Evolutionary conservation across 2,329 filamentous ascomycete genomes (phyloP), one percentile per base, ranked within the genome.

Genomic region (Rhinocladiella similis): DNA sequence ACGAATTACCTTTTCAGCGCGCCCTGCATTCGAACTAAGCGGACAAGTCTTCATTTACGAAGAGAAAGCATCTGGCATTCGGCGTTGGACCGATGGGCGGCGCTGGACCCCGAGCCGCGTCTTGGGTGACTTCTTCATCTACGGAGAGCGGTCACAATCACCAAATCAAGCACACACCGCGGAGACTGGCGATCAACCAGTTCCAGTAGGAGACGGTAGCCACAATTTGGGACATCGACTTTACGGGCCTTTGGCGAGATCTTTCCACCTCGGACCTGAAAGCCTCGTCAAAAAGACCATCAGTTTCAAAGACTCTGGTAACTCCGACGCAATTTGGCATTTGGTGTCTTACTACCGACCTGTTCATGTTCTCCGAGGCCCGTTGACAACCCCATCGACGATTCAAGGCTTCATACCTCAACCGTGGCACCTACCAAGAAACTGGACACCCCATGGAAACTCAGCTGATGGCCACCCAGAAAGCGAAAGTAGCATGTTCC

Each of bases 241-340:
- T 52, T 85, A 93, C 43, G 91, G 91, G 6, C 95, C 91, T 1
- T 78, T 96, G 10, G 83, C 92, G 16, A 91, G 96, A 72, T 91
- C 88, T 1, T 96, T 96, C 66, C 84, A 85, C 36, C 96, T 96
- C 80, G 93, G 93, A 67, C 78, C 84, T 12, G 82, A 84, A 1
- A 91, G 91, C 0, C 75, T 96, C 38, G 83, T 96, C 61, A 97
- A 96, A 80, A 96, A 96, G 78, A 96, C 91, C 0, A 91, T 96
- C 71, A 93, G 88, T 65, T 83, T 96, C 38, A 84, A 82, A 2
- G 84, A 45, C 16, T 19, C n/a, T 25, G 42, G n/a, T 14, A 14
- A 87, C 49, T 80, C 86, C 20, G 87, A 87, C 2, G 82, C 91
- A 2, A 85, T 85, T 2, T 91, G 95, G 67, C 91, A 96, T 66